These are phyloP conservation scores for Lepidium africanum DNA, from an alignment of 345 rosid species.

Conservation along the genomic window DNA sequence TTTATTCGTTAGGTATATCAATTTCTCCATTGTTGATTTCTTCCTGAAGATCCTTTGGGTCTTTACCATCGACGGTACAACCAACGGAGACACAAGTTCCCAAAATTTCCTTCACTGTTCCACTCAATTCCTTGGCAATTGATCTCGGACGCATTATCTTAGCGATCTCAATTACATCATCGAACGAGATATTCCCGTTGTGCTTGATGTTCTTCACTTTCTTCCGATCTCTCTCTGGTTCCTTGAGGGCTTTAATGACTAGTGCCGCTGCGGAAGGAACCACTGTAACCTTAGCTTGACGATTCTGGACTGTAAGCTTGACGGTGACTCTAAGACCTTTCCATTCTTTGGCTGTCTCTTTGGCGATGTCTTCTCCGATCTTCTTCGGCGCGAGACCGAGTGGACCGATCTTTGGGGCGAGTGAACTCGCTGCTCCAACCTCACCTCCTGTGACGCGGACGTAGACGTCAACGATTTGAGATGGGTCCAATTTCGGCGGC, in stretches of 20 bases:
- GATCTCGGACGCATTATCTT: constrained; percentile 46
- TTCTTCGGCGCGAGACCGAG: constrained; percentile 78
- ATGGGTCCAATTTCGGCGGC: constrained; percentile 70
- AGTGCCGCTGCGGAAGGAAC: constrained; percentile 64
- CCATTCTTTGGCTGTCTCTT: constrained; percentile 70
- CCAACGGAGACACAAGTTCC: constrained; percentile 65
- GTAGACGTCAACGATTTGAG: constrained; percentile 58
- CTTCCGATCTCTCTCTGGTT: constrained; percentile 56
- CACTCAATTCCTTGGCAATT: constrained; percentile 49
- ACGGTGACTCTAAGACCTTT: constrained; percentile 60
- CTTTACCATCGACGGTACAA: constrained; percentile 52
- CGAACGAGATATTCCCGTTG: constrained; percentile 43
- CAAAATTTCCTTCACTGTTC: constrained; percentile 52
- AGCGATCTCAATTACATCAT: constrained; percentile 55
- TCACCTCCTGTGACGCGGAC: constrained; percentile 69
- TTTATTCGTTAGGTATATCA: constrained; percentile 41
- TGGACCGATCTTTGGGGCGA: constrained; percentile 69
- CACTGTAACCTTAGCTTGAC: constrained; percentile 57
- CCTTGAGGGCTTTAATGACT: constrained; percentile 53
- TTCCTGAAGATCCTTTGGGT: constrained; percentile 49
- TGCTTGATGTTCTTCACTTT: constrained; percentile 42
- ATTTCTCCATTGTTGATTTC: constrained; percentile 46
- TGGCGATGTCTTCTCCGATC: constrained; percentile 73
- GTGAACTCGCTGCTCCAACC: constrained; percentile 59
- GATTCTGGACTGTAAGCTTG: constrained; percentile 61